These are phyloP conservation scores for Candida oleophila DNA, from an alignment of 805 yeast genomes.

Conservation along the genomic window DNA sequence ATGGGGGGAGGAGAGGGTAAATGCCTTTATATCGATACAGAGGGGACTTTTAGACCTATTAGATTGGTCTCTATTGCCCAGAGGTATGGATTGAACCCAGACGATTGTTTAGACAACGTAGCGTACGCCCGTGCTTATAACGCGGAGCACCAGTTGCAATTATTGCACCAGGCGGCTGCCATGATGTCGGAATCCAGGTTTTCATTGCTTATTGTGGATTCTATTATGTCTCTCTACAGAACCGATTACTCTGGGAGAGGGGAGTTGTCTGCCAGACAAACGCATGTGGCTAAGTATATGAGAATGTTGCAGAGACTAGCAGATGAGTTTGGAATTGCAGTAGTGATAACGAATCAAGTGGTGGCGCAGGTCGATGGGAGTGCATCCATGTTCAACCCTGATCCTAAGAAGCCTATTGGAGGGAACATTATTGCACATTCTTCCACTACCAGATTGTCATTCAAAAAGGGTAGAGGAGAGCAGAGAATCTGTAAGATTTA, in stretches of 20 bases:
- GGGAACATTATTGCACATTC: constrained; percentile 97
- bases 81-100: constrained; percentile 87
- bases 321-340: constrained; percentile 97
- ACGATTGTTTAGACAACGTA: constrained; percentile 93
- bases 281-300: constrained; percentile 91
- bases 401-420: constrained; percentile 97
- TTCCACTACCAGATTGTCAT: constrained; percentile 87
- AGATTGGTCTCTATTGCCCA: constrained; percentile 87
- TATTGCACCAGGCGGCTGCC: constrained; percentile 85
- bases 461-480: constrained; percentile 88
- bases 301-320: constrained; percentile 89
- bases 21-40: constrained; percentile 93
- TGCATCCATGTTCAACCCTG: constrained; percentile 79
- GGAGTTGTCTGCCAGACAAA: constrained; percentile 90
- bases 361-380: constrained; percentile 98
- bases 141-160: constrained; percentile 90
- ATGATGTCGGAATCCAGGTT: constrained; percentile 96
- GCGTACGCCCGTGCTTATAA: constrained; percentile 97
- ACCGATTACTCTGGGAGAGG: constrained; percentile 96
- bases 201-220: constrained; percentile 88
- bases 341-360: constrained; percentile 88
- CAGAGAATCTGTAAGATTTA: constrained; percentile 92
- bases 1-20: constrained; percentile 99
- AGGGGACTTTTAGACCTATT: constrained; percentile 93
- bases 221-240: constrained; percentile 94